Percentiles rank a stretch among this genome's conserved stretches.
phyloP scores from a whole-genome alignment of 2,329 filamentous ascomycete species.

The Colletotrichum sidae region DNA sequence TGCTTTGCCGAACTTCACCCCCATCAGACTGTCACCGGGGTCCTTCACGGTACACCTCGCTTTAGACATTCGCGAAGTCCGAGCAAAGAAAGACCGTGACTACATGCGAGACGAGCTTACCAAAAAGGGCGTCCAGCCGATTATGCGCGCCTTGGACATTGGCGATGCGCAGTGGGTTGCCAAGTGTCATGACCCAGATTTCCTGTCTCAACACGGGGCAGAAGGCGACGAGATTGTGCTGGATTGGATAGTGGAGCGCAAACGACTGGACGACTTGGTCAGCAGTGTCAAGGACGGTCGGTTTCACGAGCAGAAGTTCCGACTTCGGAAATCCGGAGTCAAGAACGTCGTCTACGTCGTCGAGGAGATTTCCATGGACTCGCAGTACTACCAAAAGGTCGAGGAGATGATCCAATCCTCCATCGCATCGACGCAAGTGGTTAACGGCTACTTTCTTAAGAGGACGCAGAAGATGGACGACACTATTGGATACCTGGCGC shows the following conservation, averaged over 20 bases:
- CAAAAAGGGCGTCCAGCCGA: slow-evolving; percentile 73
- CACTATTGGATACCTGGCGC: slow-evolving; percentile 78
- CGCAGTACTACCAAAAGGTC: slow-evolving; percentile 65
- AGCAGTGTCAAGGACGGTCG: slow-evolving; percentile 84
- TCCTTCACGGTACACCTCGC: slow-evolving; percentile 79
- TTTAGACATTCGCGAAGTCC: slow-evolving; percentile 80
- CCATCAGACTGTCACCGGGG: slow-evolving; percentile 71
- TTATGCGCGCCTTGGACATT: slow-evolving; percentile 76
- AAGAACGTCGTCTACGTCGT: slow-evolving; percentile 83
- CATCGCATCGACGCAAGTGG: slow-evolving; percentile 81
- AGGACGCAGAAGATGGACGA: slow-evolving; percentile 81
- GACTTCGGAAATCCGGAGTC: slow-evolving; percentile 77
- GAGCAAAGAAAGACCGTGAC: slow-evolving; percentile 78
- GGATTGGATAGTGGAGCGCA: slow-evolving; percentile 85
- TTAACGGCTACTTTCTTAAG: slow-evolving; percentile 84
- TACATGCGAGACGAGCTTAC: slow-evolving; percentile 80
- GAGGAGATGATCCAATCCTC: slow-evolving; percentile 78
- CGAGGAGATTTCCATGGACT: slow-evolving; percentile 75
- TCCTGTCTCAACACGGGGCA: slow-evolving; percentile 66
- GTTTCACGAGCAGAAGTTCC: slow-evolving; percentile 88
- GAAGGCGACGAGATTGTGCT: slow-evolving; percentile 79
- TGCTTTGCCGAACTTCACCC: slow-evolving; percentile 59
- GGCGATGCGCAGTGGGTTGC: slow-evolving; percentile 86
- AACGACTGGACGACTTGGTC: slow-evolving; percentile 84
- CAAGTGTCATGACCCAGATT: slow-evolving; percentile 70